These are phyloP conservation scores for Myochromella boudieri DNA, from an alignment of 768 basidiomycete species.

Conservation along the genomic window DNA sequence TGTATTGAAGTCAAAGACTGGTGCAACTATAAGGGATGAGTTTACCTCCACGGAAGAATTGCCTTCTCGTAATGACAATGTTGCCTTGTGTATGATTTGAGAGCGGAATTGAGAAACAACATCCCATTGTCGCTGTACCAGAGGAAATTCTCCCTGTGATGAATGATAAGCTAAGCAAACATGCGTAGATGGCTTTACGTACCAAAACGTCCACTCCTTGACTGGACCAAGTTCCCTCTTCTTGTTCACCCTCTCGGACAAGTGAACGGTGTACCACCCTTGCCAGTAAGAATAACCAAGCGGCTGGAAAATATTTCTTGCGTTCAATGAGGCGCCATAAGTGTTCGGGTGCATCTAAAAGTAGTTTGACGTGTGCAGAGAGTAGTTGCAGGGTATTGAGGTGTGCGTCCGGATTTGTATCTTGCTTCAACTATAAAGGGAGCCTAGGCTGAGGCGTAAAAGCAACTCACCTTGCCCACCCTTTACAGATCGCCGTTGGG, in stretches of 20 bases:
- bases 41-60: slow-evolving; percentile 51
- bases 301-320: slow-evolving; percentile 77
- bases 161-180: not conserved
- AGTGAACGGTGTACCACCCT: slow-evolving; percentile 82
- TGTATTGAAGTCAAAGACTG: slow-evolving; percentile 24
- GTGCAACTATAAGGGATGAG: not conserved
- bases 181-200: slow-evolving; percentile 19
- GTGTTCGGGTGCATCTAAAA: slow-evolving; percentile 90
- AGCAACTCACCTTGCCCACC: slow-evolving; percentile 41
- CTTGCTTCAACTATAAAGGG: slow-evolving; percentile 2
- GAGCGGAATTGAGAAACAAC: slow-evolving; percentile 80
- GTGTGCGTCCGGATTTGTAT: slow-evolving; percentile 52
- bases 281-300: slow-evolving; percentile 85
- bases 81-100: slow-evolving; percentile 89
- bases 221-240: slow-evolving; percentile 57
- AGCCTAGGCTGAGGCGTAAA: too few species aligned
- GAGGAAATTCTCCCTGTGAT: slow-evolving; percentile 81
- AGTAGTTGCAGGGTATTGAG: slow-evolving; percentile 69
- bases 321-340: slow-evolving; percentile 85
- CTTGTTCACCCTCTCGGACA: slow-evolving; percentile 60
- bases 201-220: slow-evolving; percentile 68
- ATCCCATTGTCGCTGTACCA: slow-evolving; percentile 94
- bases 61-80: slow-evolving; percentile 68
- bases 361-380: slow-evolving; percentile 87
- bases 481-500: slow-evolving; percentile 35